These are phyloP conservation scores for Cytospora piceae DNA, from an alignment of 2,329 filamentous ascomycete species.

Conservation along the genomic window DNA sequence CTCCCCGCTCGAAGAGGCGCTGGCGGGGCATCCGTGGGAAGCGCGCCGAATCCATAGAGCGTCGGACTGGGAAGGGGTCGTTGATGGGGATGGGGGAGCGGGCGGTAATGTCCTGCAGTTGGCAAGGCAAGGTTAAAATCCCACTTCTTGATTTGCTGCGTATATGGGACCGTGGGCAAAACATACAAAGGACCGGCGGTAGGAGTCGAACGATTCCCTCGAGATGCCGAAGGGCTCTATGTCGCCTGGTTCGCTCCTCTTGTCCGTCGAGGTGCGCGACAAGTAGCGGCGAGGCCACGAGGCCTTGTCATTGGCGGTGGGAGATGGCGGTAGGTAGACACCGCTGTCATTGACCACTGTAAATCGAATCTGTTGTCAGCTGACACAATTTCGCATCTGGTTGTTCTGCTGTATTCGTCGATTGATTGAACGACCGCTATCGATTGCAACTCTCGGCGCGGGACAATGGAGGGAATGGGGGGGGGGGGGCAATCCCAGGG, in stretches of 20 bases:
- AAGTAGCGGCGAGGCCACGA: slow-evolving; percentile 70
- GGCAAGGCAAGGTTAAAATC: background rate
- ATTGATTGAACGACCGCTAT: slow-evolving; percentile 1
- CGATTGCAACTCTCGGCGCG: slow-evolving; percentile 23
- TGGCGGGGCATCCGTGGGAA: slow-evolving; percentile 65
- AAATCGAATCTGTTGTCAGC: slow-evolving; percentile 8
- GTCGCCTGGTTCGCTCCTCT: slow-evolving; percentile 67
- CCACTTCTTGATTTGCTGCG: background rate
- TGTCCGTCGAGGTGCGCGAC: slow-evolving; percentile 59
- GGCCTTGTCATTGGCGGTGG: slow-evolving; percentile 72
- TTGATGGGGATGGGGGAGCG: slow-evolving; percentile 72
- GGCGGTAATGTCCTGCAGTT: slow-evolving; percentile 80
- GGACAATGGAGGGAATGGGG: slow-evolving; percentile 6
- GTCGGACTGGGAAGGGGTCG: slow-evolving; percentile 64
- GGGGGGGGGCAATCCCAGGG: slow-evolving; percentile 5
- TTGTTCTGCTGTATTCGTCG: background rate
- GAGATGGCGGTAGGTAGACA: slow-evolving; percentile 93
- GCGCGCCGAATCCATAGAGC: slow-evolving; percentile 78
- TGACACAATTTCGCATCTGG: background rate
- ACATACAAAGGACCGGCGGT: slow-evolving; percentile 90
- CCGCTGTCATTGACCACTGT: slow-evolving; percentile 94
- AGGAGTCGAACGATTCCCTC: slow-evolving; percentile 95
- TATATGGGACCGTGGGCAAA: background rate
- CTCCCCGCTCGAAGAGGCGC: slow-evolving; percentile 57
- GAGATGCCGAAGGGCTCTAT: slow-evolving; percentile 96